A percentile compares a stretch with the other conserved stretches of the same genome.
Conservation (phyloP, 345 rosid species). For the Excoecaria agallocha region DNA sequence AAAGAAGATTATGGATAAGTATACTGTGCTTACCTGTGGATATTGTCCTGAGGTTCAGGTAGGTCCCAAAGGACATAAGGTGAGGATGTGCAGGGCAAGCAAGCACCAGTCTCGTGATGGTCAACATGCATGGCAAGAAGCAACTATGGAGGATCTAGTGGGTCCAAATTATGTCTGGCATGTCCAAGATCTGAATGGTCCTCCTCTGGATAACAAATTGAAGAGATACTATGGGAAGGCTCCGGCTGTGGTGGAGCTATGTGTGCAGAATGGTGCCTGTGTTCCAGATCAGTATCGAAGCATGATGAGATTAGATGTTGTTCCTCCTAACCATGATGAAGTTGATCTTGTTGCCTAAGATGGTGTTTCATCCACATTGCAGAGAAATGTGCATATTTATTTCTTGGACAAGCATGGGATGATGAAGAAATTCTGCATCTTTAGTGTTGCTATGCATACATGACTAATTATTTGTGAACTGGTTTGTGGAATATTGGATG, state of each 20-base stretch:
- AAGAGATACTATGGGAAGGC: conserved; percentile 84
- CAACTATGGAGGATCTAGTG: conserved; percentile 64
- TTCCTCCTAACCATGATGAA: conserved; percentile 72
- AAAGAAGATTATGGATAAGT: conserved; percentile 56
- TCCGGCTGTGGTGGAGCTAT: conserved; percentile 76
- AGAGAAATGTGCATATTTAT: not conserved
- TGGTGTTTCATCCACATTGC: not conserved
- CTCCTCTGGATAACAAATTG: conserved; percentile 57
- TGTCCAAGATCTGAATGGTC: conserved; percentile 50
- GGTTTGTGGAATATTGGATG: not conserved
- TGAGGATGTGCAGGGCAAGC: conserved; percentile 76
- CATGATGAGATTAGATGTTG: conserved; percentile 88
- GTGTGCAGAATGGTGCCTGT: conserved; percentile 70
- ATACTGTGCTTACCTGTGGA: conserved; percentile 74
- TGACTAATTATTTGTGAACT: not conserved
- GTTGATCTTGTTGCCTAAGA: conserved; percentile 46
- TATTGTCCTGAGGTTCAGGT: conserved; percentile 88
- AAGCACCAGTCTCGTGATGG: conserved; percentile 81
- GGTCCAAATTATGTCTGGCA: conserved; percentile 87
- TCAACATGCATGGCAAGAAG: conserved; percentile 91
- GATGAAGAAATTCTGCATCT: not conserved
- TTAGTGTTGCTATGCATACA: not conserved
- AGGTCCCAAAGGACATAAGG: conserved; percentile 89
- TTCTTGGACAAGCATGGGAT: not conserved
- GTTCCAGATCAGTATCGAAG: conserved; percentile 64